Evolutionary conservation across 1,284 basidiomycete genomes (phyloP), one percentile per base, ranked within the genome.

Genomic region (Malassezia slooffiae): DNA sequence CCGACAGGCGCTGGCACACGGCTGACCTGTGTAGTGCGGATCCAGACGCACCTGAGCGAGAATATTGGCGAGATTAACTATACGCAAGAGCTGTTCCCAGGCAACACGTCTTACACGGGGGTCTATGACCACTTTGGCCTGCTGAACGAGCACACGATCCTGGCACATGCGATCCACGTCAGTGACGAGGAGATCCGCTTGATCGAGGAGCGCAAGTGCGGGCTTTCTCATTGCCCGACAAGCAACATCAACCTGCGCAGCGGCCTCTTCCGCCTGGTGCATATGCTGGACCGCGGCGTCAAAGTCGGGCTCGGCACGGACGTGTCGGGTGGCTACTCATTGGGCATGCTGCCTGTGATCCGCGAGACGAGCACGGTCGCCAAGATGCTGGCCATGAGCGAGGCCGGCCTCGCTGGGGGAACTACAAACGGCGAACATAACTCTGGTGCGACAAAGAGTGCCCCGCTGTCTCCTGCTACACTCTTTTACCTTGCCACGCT

Each of bases 41-140:
- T 95, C 38, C 90, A 97, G 71, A 96, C 91, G 1, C 91, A 96
- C 70, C 79, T 96, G 26, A 80, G 82, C 19, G 91, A 97, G 73
- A 93, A 89, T 67, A 72, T 67, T 5, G 70, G 75, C 17, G 91
- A 97, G 70, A 77, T 93, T 48, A 74, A 71, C 21, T 77, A 77
- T 55, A 81, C 82, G 3, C 74, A 76, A 47, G 52, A 74, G 39
- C 73, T 84, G 29, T 93, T 88, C 71, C 72, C 72, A 3, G 61
- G 59, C 22, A 52, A 56, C 27, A 54, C 55, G 12, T 60, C 61
- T 5, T 73, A 73, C 55, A 70, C 71, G 3, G 59, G 57, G 15
- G 81, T 91, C 13, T 96, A 97, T 70, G 85, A 90, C 58, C 74
- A 75, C 34, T 82, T 77, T 67, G 80, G 80, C 12, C 75, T 97